A percentile compares a stretch with the other conserved stretches of the same genome.
phyloP scores from a whole-genome alignment of 805 yeast species.

The Wickerhamiella bombiphila region DNA sequence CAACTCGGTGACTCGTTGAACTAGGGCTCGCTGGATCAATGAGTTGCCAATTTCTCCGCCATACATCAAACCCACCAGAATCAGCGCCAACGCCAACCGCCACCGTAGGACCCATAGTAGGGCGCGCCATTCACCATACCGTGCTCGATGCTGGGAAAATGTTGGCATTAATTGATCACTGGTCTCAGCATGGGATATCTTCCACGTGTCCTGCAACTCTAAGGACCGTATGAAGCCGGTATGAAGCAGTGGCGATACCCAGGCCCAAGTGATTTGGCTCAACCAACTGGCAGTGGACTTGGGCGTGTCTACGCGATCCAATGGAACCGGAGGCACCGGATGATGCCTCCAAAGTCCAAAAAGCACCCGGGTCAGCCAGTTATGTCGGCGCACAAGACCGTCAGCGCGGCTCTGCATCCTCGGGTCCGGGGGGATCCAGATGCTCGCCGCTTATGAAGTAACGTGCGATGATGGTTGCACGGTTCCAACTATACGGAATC shows the following conservation, averaged over 20 bases:
- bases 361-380: too few relatives aligned
- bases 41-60: constrained; percentile 17
- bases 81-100: constrained; percentile 3
- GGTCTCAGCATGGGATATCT: constrained; percentile 10
- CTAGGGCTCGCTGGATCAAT: constrained; percentile 13
- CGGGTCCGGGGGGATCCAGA: too few relatives aligned
- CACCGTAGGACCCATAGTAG: constrained; percentile 15
- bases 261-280: constrained; percentile 34
- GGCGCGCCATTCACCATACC: constrained; percentile 16
- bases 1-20: constrained; percentile 8
- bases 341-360: too few relatives aligned
- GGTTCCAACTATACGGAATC: too few relatives aligned
- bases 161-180: constrained; percentile 9
- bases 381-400: too few relatives aligned
- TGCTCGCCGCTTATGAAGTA: too few relatives aligned
- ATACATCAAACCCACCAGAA: constrained; percentile 5
- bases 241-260: constrained; percentile 38
- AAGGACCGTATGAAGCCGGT: constrained; percentile 18
- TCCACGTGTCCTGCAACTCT: constrained; percentile 16
- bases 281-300: constrained; percentile 25
- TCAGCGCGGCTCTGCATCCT: too few relatives aligned
- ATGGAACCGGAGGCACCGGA: too few relatives aligned
- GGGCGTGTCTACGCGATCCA: constrained; percentile 11
- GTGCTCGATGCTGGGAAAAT: constrained; percentile 10
- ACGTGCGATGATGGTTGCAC: too few relatives aligned